Evolutionary conservation across 148 eudicot genomes (phyloP).

Genomic region (Camellia japonica): DNA sequence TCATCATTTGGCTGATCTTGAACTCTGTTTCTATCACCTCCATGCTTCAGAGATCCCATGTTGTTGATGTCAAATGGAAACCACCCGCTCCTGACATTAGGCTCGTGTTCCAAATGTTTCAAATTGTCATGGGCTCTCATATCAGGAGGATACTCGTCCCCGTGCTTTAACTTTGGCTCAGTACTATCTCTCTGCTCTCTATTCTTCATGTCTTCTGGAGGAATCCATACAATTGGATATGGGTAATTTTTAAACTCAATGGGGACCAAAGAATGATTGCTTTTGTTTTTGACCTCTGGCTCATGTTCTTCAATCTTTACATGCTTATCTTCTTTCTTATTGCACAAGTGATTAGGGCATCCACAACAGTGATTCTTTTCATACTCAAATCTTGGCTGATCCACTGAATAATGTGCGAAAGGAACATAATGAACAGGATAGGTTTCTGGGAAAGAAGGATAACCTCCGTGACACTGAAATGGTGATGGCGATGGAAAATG

Average conservation of each 20-base stretch:
- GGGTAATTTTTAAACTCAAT: slow-evolving; percentile 18
- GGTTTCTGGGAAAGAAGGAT: slow-evolving; percentile 35
- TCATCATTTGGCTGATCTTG: slow-evolving; percentile 19
- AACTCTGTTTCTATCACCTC: slow-evolving; percentile 22
- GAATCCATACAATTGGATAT: slow-evolving; percentile 52
- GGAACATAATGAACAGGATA: slow-evolving; percentile 36
- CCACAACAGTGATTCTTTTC: slow-evolving; percentile 64
- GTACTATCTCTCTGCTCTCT: slow-evolving; percentile 16
- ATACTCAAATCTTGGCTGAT: slow-evolving; percentile 45
- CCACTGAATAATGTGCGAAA: slow-evolving; percentile 42
- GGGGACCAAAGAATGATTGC: slow-evolving; percentile 34
- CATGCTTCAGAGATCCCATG: slow-evolving; percentile 27
- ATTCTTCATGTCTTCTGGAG: slow-evolving; percentile 30
- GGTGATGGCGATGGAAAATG: slow-evolving; percentile 32
- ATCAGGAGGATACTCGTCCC: slow-evolving; percentile 6
- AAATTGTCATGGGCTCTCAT: slow-evolving; percentile 8
- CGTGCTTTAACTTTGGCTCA: slow-evolving; percentile 11
- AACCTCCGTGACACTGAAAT: slow-evolving; percentile 26
- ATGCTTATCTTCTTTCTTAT: slow-evolving; percentile 32
- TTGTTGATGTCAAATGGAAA: slow-evolving; percentile 35
- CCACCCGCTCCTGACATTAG: slow-evolving; percentile 28
- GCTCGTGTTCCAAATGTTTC: slow-evolving; percentile 19
- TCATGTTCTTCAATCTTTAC: slow-evolving; percentile 51
- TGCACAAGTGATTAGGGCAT: slow-evolving; percentile 36
- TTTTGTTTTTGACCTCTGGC: slow-evolving; percentile 31